Evolutionary conservation across 2,329 filamentous ascomycete genomes (phyloP), one percentile per base, ranked within the genome.

Genomic region (Cytospora leucostoma): DNA sequence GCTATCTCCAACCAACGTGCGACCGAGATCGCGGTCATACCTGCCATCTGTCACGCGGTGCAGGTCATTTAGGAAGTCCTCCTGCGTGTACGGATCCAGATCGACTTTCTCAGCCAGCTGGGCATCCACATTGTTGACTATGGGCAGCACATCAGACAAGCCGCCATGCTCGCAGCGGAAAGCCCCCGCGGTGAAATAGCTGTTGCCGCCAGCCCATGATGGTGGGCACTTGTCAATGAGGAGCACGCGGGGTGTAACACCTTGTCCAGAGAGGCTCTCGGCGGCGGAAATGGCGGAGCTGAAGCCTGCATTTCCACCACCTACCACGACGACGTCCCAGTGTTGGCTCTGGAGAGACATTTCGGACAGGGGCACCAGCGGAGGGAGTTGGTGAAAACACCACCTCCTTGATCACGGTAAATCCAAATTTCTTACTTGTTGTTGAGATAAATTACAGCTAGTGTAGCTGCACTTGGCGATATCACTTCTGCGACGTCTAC

Each of bases 261-360:
- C 13, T 7, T 17, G 10, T 13, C 37, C 35, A 7, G 53, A 50
- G 21, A 65, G 56, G 56, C 75, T 68, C 65, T 86, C 73, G 1
- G 78, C 77, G 3, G 87, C 85, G 0, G 85, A 82, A 8, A 83
- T 76, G 10, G 86, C 86, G 3, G 87, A 81, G 12, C 77, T 80
- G 73, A 88, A 85, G 15, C 87, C 88, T 17, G 88, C 87, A 69
- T 89, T 89, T 58, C 87, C 87, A 58, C 82, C 79, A 21, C 88
- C 87, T 37, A 87, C 76, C 7, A 90, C 80, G 7, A 90, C 67
- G 4, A 82, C 74, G 65, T 80, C 76, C 65, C 71, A 76, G 15
- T 59, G 27, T 19, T 64, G 47, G n/a, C 6, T 40, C 34, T 17
- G 19, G 19, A 17, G 37, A n/a, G 61, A 32, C 61, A 63, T 63